Evolutionary conservation across 306 rosid species (phyloP).

Genomic region (Oxytropis ochrocephala): DNA sequence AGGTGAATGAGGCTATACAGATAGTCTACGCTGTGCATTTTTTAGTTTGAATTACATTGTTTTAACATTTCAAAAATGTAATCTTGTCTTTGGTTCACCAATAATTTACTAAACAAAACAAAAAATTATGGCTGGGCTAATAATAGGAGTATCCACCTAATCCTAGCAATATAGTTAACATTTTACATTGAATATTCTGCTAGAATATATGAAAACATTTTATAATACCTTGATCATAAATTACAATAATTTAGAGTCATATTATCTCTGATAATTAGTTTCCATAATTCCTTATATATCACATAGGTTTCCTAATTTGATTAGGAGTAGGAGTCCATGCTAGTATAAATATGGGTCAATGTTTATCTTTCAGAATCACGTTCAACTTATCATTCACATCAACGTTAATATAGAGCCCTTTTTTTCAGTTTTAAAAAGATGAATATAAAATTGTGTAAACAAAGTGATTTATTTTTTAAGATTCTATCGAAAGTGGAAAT

Average conservation of each 20-base stretch:
- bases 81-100: not conserved
- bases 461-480: not conserved
- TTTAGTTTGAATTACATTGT: not conserved
- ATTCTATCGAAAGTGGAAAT: not conserved
- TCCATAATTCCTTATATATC: not conserved
- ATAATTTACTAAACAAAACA: not conserved
- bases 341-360: not conserved
- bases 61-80: not conserved
- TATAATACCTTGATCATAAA: not conserved
- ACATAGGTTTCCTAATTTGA: not conserved
- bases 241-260: not conserved
- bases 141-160: not conserved
- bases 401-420: not conserved
- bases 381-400: not conserved
- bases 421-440: not conserved
- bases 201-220: not conserved
- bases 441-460: not conserved
- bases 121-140: not conserved
- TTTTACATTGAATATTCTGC: not conserved
- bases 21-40: not conserved
- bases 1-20: slow-evolving; percentile 43
- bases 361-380: not conserved
- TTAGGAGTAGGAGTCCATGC: not conserved
- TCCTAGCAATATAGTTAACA: not conserved
- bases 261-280: not conserved